Evolutionary conservation across 768 basidiomycete species (phyloP).

Genomic region (Tricholomella constricta): DNA sequence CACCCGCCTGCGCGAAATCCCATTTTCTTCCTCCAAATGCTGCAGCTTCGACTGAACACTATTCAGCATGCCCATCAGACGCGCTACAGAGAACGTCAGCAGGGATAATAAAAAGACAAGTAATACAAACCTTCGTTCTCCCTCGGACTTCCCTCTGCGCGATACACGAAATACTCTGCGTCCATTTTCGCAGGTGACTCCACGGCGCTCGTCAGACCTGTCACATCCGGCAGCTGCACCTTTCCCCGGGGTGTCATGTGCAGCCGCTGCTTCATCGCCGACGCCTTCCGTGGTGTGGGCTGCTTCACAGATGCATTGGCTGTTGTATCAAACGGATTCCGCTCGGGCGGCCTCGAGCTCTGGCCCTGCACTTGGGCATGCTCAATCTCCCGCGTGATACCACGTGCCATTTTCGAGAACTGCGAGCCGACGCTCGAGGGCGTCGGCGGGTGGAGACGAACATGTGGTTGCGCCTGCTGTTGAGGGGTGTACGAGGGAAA

Average conservation of each 20-base stretch:
- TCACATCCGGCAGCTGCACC: constrained; percentile 78
- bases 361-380: constrained; percentile 15
- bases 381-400: constrained; percentile 56
- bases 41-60: constrained; percentile 68
- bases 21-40: constrained; percentile 79
- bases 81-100: constrained; percentile 41
- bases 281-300: constrained; percentile 13
- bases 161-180: constrained; percentile 52
- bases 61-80: constrained; percentile 60
- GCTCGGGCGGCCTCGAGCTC: constrained; percentile 16
- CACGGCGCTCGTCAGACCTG: constrained; percentile 78
- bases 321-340: constrained; percentile 38
- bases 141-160: constrained; percentile 45
- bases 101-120: neutral
- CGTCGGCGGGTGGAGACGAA: constrained; percentile 61
- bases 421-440: constrained; percentile 56
- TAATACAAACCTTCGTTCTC: constrained; percentile 63
- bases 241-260: constrained; percentile 34
- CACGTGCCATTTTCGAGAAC: constrained; percentile 62
- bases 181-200: constrained; percentile 67
- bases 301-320: constrained; percentile 30
- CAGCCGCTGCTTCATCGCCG: constrained; percentile 15
- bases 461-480: constrained; percentile 43
- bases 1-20: constrained; percentile 79
- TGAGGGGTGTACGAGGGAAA: constrained; percentile 26